Conservation (phyloP, 176 grass and related monocot species). For the Aegilops umbellulata region DNA sequence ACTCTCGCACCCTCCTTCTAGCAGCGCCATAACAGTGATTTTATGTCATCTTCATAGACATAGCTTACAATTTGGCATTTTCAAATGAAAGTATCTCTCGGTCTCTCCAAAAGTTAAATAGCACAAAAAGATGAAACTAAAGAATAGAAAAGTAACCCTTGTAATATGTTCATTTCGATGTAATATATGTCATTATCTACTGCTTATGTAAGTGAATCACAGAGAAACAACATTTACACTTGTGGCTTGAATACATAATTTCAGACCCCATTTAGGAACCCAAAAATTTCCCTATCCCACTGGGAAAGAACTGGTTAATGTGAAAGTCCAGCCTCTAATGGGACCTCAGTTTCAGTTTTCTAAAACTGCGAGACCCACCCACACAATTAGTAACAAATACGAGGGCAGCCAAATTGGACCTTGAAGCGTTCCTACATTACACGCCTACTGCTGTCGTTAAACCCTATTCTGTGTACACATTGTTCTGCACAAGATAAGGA, state of each 20-base stretch:
- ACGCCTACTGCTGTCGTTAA: background rate
- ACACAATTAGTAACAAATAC: background rate
- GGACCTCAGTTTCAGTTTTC: background rate
- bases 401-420: background rate
- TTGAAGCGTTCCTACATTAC: slow-evolving; percentile 4
- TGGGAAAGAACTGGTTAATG: background rate
- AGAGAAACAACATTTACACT: background rate
- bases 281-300: background rate
- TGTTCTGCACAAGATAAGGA: background rate
- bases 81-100: background rate
- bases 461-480: background rate
- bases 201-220: background rate
- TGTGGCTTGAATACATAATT: background rate
- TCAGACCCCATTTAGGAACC: background rate
- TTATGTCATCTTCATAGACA: background rate
- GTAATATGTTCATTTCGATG: background rate
- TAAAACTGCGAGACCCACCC: background rate
- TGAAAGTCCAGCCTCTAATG: background rate
- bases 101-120: background rate
- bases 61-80: background rate
- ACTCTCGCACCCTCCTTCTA: no score
- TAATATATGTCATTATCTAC: background rate
- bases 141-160: background rate
- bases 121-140: background rate
- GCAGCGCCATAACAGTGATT: no score